Evolutionary conservation across 192 early-diverging fungal genomes (phyloP).

Genomic region (Neocallimastix lanati): DNA sequence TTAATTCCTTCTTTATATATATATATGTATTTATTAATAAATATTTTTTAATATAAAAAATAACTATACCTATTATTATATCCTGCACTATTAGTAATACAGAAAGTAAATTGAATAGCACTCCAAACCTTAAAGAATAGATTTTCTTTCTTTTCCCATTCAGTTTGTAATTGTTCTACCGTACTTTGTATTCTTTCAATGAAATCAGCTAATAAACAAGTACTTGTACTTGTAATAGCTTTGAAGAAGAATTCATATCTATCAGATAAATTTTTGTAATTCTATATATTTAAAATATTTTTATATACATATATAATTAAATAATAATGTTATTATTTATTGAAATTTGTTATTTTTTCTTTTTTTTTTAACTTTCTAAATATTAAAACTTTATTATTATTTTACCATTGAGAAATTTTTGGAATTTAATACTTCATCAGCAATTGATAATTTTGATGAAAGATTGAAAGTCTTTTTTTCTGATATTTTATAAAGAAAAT

Average conservation of each 20-base stretch:
- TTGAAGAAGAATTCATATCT: neutral
- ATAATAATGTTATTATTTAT: neutral
- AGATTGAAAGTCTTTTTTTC: neutral
- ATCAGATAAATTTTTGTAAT: neutral
- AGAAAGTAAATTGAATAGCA: neutral
- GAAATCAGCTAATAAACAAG: neutral
- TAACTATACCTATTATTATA: neutral
- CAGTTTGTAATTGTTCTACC: neutral
- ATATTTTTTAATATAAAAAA: no score
- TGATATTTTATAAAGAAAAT: no score
- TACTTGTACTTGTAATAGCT: neutral
- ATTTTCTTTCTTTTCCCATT: neutral
- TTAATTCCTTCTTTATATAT: no score
- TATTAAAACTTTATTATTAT: no score
- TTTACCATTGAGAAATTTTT: neutral
- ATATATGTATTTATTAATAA: no score
- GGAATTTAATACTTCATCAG: neutral
- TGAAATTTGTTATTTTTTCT: no score
- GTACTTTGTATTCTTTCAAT: neutral
- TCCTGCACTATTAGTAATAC: neutral
- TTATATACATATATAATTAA: neutral
- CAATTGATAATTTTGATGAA: neutral
- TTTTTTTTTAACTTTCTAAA: no score
- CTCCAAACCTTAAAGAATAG: neutral
- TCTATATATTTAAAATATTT: no score